These are phyloP conservation scores for Lolium multiflorum DNA, from an alignment of 176 grass and related monocot species.

Conservation along the genomic window DNA sequence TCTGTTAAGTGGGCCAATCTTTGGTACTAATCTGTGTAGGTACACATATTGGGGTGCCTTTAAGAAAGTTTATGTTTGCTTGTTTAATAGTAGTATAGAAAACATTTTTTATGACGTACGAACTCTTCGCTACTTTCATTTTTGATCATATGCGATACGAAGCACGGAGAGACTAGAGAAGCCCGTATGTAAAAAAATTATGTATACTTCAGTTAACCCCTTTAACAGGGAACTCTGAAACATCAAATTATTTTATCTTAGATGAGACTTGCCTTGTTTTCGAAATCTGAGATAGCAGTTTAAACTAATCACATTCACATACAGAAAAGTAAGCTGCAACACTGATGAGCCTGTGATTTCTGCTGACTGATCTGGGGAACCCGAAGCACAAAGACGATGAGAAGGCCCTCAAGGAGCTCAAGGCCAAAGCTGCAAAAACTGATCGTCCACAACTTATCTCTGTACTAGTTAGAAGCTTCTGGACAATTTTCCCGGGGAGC, in stretches of 20 bases:
- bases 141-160: not conserved
- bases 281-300: not conserved
- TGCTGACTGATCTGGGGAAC: slow-evolving; percentile 49
- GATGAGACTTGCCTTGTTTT: not conserved
- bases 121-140: not conserved
- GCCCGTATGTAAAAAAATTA: not conserved
- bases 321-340: not conserved
- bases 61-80: too few relatives aligned
- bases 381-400: slow-evolving; percentile 62
- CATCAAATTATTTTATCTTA: not conserved
- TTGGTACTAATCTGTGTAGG: too few relatives aligned
- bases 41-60: too few relatives aligned
- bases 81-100: too few relatives aligned
- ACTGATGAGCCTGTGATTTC: not conserved
- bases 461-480: slow-evolving; percentile 5
- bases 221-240: not conserved
- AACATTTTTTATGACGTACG: too few relatives aligned
- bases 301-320: slow-evolving; percentile 2
- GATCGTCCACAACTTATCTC: not conserved
- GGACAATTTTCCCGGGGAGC: not conserved
- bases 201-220: not conserved
- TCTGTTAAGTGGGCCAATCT: too few relatives aligned
- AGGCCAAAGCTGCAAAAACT: slow-evolving; percentile 49
- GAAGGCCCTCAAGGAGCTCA: slow-evolving; percentile 68
- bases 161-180: not conserved